A percentile compares a stretch with the other conserved stretches of the same genome.
These are phyloP conservation scores for Leccinum olivaceopallidum DNA, from an alignment of 768 basidiomycete species.

Conservation along the genomic window DNA sequence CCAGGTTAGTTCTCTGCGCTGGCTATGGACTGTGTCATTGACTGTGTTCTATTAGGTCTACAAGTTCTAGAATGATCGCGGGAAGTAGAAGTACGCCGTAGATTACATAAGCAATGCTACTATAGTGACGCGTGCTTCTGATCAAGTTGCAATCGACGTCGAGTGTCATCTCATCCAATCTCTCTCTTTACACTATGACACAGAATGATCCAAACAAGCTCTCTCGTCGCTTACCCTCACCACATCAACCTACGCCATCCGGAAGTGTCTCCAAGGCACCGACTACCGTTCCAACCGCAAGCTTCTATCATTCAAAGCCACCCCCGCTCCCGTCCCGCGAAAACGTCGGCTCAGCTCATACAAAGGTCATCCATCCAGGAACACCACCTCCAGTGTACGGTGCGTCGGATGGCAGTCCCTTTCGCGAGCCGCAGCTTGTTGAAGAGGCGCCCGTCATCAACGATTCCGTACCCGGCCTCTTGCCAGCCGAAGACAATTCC, in stretches of 20 bases:
- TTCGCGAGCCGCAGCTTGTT: slow-evolving; percentile 59
- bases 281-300: slow-evolving; percentile 27
- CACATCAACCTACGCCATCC: slow-evolving; percentile 46
- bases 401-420: slow-evolving; percentile 29
- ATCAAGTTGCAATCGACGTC: slow-evolving; percentile 23
- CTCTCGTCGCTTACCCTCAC: slow-evolving; percentile 29
- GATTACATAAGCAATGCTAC: slow-evolving; percentile 31
- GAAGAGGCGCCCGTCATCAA: slow-evolving; percentile 40
- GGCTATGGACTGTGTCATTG: not conserved
- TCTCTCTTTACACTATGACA: slow-evolving; percentile 41
- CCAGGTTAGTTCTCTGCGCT: slow-evolving; percentile 54
- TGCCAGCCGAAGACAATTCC: slow-evolving; percentile 37
- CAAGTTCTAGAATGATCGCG: slow-evolving; percentile 36
- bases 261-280: slow-evolving; percentile 34
- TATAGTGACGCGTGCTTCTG: slow-evolving; percentile 28
- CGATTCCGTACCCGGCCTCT: slow-evolving; percentile 37
- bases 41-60: slow-evolving; percentile 32
- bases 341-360: slow-evolving; percentile 38
- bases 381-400: slow-evolving; percentile 31
- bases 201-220: slow-evolving; percentile 43
- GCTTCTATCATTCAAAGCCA: slow-evolving; percentile 33
- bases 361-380: slow-evolving; percentile 33
- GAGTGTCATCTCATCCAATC: slow-evolving; percentile 12
- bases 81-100: slow-evolving; percentile 12
- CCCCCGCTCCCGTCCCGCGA: slow-evolving; percentile 39